phyloP scores from a whole-genome alignment of 108 stramenopile genomes.

The Cyclostephanos tholiformis region DNA sequence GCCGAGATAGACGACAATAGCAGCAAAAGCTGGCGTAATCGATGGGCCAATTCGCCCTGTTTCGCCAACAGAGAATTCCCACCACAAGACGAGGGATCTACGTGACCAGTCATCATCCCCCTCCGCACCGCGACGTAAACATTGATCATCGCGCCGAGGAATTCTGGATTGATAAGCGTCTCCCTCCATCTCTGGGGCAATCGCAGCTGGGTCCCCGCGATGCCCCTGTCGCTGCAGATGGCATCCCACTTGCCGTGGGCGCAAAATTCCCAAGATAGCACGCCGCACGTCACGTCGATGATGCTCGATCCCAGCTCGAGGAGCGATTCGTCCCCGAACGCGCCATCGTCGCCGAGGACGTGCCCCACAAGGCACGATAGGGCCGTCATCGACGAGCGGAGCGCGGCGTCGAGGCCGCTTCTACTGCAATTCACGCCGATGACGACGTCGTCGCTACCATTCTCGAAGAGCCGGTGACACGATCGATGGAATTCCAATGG shows the following conservation, averaged over 20 bases:
- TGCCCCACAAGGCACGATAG: conserved; percentile 34
- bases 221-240: neutral
- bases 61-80: conserved; percentile 8
- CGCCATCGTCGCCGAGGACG: conserved; percentile 25
- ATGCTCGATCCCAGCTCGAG: conserved; percentile 51
- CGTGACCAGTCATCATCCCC: conserved; percentile 23
- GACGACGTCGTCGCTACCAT: conserved; percentile 15
- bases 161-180: conserved; percentile 64
- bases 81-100: neutral
- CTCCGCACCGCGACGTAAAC: conserved; percentile 45
- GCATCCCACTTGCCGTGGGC: conserved; percentile 3
- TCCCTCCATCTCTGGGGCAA: conserved; percentile 70
- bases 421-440: conserved; percentile 4
- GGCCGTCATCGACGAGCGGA: conserved; percentile 38
- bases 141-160: conserved; percentile 65
- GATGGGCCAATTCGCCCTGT: conserved; percentile 49
- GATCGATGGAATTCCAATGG: conserved; percentile 76
- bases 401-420: conserved; percentile 41
- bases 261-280: conserved; percentile 82
- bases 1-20: conserved; percentile 58
- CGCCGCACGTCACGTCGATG: conserved; percentile 61
- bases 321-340: conserved; percentile 22
- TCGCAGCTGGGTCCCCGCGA: conserved; percentile 42
- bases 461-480: conserved; percentile 68
- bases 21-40: conserved; percentile 74